Evolutionary conservation across 768 basidiomycete species (phyloP), one percentile per base, ranked within the genome.

Genomic region (Lactarius deliciosus): DNA sequence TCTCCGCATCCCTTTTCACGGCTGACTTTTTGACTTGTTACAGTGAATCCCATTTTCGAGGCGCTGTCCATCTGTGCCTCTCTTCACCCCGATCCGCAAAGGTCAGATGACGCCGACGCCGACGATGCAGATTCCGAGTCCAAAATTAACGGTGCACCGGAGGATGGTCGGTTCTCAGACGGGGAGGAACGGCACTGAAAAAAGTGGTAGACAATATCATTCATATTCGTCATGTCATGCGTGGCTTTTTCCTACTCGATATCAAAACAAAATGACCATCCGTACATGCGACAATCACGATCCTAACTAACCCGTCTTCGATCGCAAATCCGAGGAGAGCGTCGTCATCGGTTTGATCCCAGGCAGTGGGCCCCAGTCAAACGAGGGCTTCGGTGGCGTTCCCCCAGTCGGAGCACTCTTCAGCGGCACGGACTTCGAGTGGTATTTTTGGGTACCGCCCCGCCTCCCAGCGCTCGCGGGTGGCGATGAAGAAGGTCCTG

Each of bases 31-130:
- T n/a, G 28, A 4, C 5, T 50, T 18, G 32, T 40, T 20, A 22
- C 72, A 96, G 94, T 95, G 68, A 92, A 95, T 55, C 74, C 81
- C 15, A 92, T 96, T 65, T 96, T 96, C 71, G 89, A 92, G 71
- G 85, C 91, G n/a, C 82, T 96, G 54, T 95, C 94, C 0, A 71
- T 81, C 60, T 95, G 94, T 74, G 92, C 94, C 7, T 83, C 94
- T 9, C 81, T 96, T 13, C 93, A 96, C 72, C 92, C 94, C 1
- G 92, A 92, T 72, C 82, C 79, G 20, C 75, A 76, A 34, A 10
- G 73, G 16, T 83, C 85, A 64, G 81, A 81, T 3, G 84, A 84
- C 15, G 61, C 75, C 71, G 71, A 74, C 59, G 75, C 71, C 28
- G 66, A 70, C 13, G 82, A 84, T n/a, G n/a, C n/a, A n/a, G n/a